Percentiles rank a stretch among this genome's conserved stretches.
phyloP scores from a whole-genome alignment of 805 yeast species.

The Wickerhamiella allomyrinae region DNA sequence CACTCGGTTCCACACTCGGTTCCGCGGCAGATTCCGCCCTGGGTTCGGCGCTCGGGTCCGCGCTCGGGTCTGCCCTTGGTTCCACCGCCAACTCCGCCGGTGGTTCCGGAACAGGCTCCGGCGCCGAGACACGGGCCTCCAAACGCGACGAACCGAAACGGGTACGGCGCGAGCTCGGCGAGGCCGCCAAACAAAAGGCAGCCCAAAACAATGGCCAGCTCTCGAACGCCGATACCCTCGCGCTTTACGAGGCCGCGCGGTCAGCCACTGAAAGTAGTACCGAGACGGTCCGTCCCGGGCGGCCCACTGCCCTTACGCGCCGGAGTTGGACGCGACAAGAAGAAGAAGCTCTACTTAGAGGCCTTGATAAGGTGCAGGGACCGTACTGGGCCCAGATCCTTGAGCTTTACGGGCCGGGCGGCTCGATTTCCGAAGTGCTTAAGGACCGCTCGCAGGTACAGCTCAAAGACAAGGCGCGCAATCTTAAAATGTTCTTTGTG shows the following conservation, averaged over 20 bases:
- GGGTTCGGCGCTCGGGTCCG: too few relatives aligned
- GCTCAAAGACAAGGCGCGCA: conserved; percentile 89
- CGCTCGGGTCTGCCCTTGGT: too few relatives aligned
- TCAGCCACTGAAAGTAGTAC: conserved; percentile 17
- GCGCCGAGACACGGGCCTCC: too few relatives aligned
- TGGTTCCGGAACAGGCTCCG: too few relatives aligned
- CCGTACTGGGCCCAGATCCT: conserved; percentile 89
- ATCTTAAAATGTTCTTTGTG: conserved; percentile 79
- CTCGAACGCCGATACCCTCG: conserved; percentile 12
- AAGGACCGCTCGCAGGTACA: conserved; percentile 86
- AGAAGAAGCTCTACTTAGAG: conserved; percentile 69
- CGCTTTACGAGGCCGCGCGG: conserved; percentile 20
- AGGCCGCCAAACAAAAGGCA: conserved; percentile 6
- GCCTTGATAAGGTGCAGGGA: conserved; percentile 61
- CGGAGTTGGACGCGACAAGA: conserved; percentile 82
- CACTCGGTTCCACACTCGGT: too few relatives aligned
- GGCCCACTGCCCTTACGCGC: conserved; percentile 26
- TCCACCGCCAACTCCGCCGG: too few relatives aligned
- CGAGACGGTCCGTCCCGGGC: conserved; percentile 13
- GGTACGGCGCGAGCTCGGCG: conserved; percentile 8
- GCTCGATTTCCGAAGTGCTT: conserved; percentile 64
- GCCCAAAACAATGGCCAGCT: conserved; percentile 6
- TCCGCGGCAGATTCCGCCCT: too few relatives aligned
- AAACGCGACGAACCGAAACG: background rate
- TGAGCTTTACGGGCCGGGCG: conserved; percentile 90